Conservation (phyloP, 2,329 filamentous ascomycete species). For the Hypocreales sp. region DNA sequence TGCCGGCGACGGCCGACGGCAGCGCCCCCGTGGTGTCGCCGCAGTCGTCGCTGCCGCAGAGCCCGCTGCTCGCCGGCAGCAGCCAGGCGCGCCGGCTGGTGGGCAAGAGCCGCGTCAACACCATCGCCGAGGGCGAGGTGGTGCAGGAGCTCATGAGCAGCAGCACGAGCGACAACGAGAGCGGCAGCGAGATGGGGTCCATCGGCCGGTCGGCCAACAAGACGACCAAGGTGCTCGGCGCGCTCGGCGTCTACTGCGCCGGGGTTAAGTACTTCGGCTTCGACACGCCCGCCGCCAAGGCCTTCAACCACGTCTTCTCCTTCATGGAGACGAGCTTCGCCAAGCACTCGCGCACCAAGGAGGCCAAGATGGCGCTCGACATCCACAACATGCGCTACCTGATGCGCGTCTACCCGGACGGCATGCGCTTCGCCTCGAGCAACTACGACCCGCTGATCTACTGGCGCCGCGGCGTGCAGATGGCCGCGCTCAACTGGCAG, state of each 20-base stretch:
- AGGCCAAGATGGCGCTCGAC: slow-evolving; percentile 64
- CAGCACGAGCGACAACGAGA: slow-evolving; percentile 70
- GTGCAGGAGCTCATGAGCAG: slow-evolving; percentile 39
- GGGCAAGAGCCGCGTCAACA: slow-evolving; percentile 39
- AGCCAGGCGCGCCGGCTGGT: slow-evolving; percentile 31
- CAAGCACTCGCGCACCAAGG: slow-evolving; percentile 59
- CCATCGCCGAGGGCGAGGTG: slow-evolving; percentile 40
- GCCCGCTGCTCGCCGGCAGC: slow-evolving; percentile 34
- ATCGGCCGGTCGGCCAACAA: slow-evolving; percentile 59
- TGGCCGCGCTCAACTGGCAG: slow-evolving; percentile 97
- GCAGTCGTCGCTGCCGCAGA: slow-evolving; percentile 36
- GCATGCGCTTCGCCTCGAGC: slow-evolving; percentile 65
- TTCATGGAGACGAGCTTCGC: slow-evolving; percentile 84
- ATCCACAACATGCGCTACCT: slow-evolving; percentile 83
- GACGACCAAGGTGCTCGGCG: slow-evolving; percentile 69
- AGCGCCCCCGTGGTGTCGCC: slow-evolving; percentile 29
- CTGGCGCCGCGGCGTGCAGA: slow-evolving; percentile 92
- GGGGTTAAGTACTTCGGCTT: slow-evolving; percentile 76
- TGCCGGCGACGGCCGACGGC: slow-evolving; percentile 44
- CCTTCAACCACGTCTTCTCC: slow-evolving; percentile 89
- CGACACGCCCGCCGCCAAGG: slow-evolving; percentile 60
- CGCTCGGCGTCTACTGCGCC: slow-evolving; percentile 63
- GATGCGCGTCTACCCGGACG: slow-evolving; percentile 88
- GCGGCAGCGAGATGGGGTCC: slow-evolving; percentile 39
- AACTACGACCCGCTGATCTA: slow-evolving; percentile 92